These are phyloP conservation scores for Ophiostoma perfectum DNA, from an alignment of 2,329 filamentous ascomycete genomes.

Conservation along the genomic window DNA sequence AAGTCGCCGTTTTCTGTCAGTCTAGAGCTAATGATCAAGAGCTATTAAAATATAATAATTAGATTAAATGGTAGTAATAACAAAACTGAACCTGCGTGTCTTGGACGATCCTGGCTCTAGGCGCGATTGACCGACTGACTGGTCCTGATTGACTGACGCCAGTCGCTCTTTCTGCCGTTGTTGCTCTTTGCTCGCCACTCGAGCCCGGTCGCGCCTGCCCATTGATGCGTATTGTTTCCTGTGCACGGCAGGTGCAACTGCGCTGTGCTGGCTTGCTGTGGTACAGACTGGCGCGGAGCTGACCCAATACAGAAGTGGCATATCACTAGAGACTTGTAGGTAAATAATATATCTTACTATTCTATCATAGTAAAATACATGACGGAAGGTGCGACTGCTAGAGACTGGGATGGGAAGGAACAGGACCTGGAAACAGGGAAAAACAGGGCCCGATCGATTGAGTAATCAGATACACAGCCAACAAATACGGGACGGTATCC, in stretches of 20 bases:
- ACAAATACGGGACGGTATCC: slow-evolving; percentile 5
- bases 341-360: too few relatives aligned
- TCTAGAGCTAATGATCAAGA: not conserved
- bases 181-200: too few relatives aligned
- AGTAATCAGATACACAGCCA: slow-evolving; percentile 12
- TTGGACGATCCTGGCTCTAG: not conserved
- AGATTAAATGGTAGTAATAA: not conserved
- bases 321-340: too few relatives aligned
- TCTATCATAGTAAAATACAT: not conserved
- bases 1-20: not conserved
- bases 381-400: not conserved
- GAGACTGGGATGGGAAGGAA: slow-evolving; percentile 9
- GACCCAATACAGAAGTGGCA: too few relatives aligned
- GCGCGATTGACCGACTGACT: not conserved
- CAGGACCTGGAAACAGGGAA: slow-evolving; percentile 22
- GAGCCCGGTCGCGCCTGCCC: too few relatives aligned
- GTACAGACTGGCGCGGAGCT: too few relatives aligned
- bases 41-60: not conserved
- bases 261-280: too few relatives aligned
- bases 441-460: slow-evolving; percentile 23
- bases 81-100: not conserved
- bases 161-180: too few relatives aligned
- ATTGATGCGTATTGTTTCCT: too few relatives aligned
- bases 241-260: too few relatives aligned
- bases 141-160: too few relatives aligned